phyloP scores from a whole-genome alignment of 2,329 filamentous ascomycete genomes.

The Dothistroma pini region DNA sequence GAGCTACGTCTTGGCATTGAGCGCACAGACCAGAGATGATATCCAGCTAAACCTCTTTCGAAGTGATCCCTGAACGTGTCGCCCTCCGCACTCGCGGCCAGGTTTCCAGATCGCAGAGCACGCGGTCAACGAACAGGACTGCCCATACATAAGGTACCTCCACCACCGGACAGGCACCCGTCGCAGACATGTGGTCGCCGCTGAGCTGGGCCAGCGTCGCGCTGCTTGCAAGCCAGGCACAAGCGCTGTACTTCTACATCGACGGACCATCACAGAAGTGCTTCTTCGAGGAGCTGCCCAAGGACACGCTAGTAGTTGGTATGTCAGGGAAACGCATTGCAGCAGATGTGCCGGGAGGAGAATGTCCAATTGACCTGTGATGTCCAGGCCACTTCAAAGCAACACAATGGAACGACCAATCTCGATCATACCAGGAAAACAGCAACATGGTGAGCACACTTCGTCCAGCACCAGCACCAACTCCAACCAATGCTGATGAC shows the following conservation, averaged over 20 bases:
- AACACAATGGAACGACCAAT: constrained; percentile 74
- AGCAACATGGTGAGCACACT: constrained; percentile 49
- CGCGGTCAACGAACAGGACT: neutral
- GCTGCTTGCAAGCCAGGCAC: constrained; percentile 55
- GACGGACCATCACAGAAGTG: constrained; percentile 83
- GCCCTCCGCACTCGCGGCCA: too few species aligned
- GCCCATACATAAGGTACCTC: neutral
- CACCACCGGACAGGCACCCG: neutral
- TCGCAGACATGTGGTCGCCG: constrained; percentile 28
- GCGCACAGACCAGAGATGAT: too few species aligned
- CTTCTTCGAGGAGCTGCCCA: constrained; percentile 97
- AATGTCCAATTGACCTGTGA: neutral
- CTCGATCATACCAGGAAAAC: constrained; percentile 66
- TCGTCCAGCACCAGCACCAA: neutral
- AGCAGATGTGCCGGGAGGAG: neutral
- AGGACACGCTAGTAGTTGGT: constrained; percentile 94
- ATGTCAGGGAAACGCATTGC: constrained; percentile 31
- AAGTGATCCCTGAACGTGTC: neutral
- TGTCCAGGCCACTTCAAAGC: constrained; percentile 72
- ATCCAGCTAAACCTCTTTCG: neutral
- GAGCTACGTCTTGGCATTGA: too few species aligned
- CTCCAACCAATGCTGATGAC: neutral
- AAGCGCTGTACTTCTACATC: constrained; percentile 94
- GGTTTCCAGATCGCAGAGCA: neutral
- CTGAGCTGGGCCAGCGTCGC: constrained; percentile 26